These are phyloP conservation scores for Phytophthora pinifolia DNA, from an alignment of 352 stramenopile genomes.

Conservation along the genomic window DNA sequence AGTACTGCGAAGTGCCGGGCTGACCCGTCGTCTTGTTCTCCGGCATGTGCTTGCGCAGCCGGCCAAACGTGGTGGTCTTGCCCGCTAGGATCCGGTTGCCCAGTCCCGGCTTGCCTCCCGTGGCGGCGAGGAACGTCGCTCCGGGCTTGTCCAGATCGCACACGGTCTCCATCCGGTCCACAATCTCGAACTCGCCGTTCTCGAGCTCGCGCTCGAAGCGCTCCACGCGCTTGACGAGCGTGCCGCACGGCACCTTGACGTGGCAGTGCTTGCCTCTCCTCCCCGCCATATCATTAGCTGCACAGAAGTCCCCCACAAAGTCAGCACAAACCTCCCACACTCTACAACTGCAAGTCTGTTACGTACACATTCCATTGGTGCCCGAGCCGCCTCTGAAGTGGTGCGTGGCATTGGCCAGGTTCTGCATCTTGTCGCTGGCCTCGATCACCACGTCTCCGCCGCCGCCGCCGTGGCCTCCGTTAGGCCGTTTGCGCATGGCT, in stretches of 20 bases:
- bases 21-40: constrained; percentile 85
- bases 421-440: constrained; percentile 77
- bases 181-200: constrained; percentile 76
- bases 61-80: constrained; percentile 82
- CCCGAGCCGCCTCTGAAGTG: constrained; percentile 81
- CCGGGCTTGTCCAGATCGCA: constrained; percentile 77
- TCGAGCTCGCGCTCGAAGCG: constrained; percentile 77
- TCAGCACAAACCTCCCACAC: constrained; percentile 2
- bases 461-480: constrained; percentile 82
- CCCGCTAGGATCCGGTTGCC: constrained; percentile 85
- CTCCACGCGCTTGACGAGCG: constrained; percentile 85
- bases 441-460: constrained; percentile 79
- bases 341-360: neutral
- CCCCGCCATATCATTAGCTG: constrained; percentile 80
- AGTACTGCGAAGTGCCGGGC: constrained; percentile 92
- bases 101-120: constrained; percentile 79
- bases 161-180: constrained; percentile 76
- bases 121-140: constrained; percentile 70
- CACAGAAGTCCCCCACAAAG: constrained; percentile 3
- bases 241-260: constrained; percentile 85
- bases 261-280: constrained; percentile 77
- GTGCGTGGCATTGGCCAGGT: constrained; percentile 82
- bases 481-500: constrained; percentile 75
- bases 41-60: constrained; percentile 83
- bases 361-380: constrained; percentile 86